Evolutionary conservation across 352 stramenopile species (phyloP).

Genomic region (Pythium biforme): DNA sequence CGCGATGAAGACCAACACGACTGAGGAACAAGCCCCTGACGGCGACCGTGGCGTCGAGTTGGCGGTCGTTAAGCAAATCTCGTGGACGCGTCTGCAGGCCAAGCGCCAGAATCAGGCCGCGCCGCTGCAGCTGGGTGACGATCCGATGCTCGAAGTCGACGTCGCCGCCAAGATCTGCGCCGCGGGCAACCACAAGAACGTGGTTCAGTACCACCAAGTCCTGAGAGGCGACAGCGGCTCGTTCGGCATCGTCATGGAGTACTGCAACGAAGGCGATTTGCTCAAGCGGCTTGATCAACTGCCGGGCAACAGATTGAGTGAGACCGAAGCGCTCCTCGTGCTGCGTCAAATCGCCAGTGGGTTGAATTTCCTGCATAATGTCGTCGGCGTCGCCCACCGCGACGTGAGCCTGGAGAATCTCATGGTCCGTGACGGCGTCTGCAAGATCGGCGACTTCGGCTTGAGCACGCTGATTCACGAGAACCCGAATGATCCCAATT

Average conservation of each 20-base stretch:
- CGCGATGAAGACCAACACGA: conserved; percentile 1
- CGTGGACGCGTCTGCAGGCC: conserved; percentile 7
- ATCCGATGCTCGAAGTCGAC: conserved; percentile 28
- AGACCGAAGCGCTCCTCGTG: conserved; percentile 14
- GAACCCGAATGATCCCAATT: neutral
- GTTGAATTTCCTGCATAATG: conserved; percentile 29
- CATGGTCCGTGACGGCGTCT: conserved; percentile 28
- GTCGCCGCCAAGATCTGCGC: conserved; percentile 19
- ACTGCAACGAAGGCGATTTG: conserved; percentile 36
- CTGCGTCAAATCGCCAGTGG: conserved; percentile 26
- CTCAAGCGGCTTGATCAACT: conserved; percentile 23
- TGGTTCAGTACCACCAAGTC: conserved; percentile 23
- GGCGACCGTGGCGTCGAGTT: neutral
- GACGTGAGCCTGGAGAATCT: conserved; percentile 37
- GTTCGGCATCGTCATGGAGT: conserved; percentile 35
- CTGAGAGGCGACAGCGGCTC: conserved; percentile 18
- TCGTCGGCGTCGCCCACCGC: conserved; percentile 30
- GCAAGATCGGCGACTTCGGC: conserved; percentile 38
- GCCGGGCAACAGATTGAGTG: conserved; percentile 20
- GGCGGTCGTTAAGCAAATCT: conserved; percentile 22
- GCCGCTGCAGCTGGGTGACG: conserved; percentile 5
- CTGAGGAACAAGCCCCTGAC: neutral
- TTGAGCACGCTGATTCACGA: conserved; percentile 17
- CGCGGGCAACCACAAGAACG: conserved; percentile 26
- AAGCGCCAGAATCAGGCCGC: neutral